Conservation (phyloP, 192 early-diverging fungal genomes). For the Backusella morwellensis region DNA sequence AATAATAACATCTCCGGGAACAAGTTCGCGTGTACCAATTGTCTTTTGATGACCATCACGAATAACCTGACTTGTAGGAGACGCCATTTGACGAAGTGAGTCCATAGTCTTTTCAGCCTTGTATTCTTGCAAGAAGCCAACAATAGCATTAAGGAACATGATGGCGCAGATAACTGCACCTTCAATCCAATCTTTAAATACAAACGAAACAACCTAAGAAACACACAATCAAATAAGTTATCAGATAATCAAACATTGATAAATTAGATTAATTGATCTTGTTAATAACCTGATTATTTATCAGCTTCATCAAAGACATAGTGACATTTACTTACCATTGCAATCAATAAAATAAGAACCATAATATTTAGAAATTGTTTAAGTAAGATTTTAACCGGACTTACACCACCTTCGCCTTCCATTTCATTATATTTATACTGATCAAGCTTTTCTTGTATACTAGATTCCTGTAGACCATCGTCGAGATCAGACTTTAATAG, state of each 20-base stretch:
- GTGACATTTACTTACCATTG: slow-evolving; percentile 35
- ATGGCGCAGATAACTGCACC: slow-evolving; percentile 79
- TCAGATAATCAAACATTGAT: neutral
- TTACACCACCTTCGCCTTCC: slow-evolving; percentile 65
- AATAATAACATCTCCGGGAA: slow-evolving; percentile 89
- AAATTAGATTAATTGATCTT: neutral
- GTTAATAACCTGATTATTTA: neutral
- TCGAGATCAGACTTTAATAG: slow-evolving; percentile 31
- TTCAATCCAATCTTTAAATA: slow-evolving; percentile 66
- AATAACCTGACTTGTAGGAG: slow-evolving; percentile 84
- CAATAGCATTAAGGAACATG: slow-evolving; percentile 81
- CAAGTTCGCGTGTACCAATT: slow-evolving; percentile 75
- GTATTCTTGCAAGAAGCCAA: slow-evolving; percentile 96
- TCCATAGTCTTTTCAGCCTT: slow-evolving; percentile 95
- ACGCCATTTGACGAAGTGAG: slow-evolving; percentile 83
- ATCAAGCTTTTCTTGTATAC: slow-evolving; percentile 37
- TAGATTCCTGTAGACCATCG: slow-evolving; percentile 47
- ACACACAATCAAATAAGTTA: neutral
- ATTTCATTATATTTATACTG: slow-evolving; percentile 63
- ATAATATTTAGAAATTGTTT: slow-evolving; percentile 67
- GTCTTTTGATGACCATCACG: slow-evolving; percentile 74
- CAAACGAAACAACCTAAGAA: slow-evolving; percentile 56
- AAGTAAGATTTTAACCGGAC: slow-evolving; percentile 57
- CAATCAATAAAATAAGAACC: slow-evolving; percentile 66
- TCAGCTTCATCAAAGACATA: neutral